Percentiles rank a stretch among this genome's conserved stretches.
These are phyloP conservation scores for Alnus glutinosa DNA, from an alignment of 306 rosid species.

Conservation along the genomic window DNA sequence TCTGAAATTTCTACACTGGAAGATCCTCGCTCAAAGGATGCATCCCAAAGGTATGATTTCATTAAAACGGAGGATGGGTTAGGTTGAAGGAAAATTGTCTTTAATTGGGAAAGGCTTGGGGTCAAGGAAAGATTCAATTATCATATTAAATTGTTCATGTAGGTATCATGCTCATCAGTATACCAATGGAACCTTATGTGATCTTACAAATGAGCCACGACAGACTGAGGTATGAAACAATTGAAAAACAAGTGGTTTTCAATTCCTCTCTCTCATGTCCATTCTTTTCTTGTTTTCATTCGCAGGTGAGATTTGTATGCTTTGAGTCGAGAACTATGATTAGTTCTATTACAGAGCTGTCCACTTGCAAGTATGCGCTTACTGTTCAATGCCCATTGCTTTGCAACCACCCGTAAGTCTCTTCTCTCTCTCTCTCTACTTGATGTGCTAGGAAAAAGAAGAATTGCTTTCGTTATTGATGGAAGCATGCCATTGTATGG, in stretches of 20 bases:
- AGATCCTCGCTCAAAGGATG: slow-evolving; percentile 94
- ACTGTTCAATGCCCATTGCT: slow-evolving; percentile 83
- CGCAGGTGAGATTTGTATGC: slow-evolving; percentile 94
- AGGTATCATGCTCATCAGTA: slow-evolving; percentile 94
- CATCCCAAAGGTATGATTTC: slow-evolving; percentile 78
- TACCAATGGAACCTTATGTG: slow-evolving; percentile 87
- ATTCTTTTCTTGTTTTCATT: slow-evolving; percentile 1
- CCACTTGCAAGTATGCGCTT: slow-evolving; percentile 97
- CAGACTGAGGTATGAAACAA: slow-evolving; percentile 76
- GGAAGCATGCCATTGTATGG: not conserved
- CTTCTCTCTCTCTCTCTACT: slow-evolving; percentile 20
- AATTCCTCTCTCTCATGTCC: slow-evolving; percentile 21
- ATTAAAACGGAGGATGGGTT: not conserved
- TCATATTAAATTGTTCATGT: slow-evolving; percentile 23
- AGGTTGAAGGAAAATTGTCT: not conserved
- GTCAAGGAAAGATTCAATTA: not conserved
- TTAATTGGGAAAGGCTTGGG: not conserved
- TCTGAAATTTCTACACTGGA: slow-evolving; percentile 84
- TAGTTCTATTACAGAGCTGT: slow-evolving; percentile 86
- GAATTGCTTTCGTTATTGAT: not conserved
- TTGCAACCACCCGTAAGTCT: slow-evolving; percentile 89
- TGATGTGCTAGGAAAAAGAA: not conserved
- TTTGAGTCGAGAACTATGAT: slow-evolving; percentile 79
- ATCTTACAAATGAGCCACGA: slow-evolving; percentile 85
- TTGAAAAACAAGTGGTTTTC: slow-evolving; percentile 5